Evolutionary conservation across 2,329 filamentous ascomycete genomes (phyloP).

Genomic region (Fusarium globosum): DNA sequence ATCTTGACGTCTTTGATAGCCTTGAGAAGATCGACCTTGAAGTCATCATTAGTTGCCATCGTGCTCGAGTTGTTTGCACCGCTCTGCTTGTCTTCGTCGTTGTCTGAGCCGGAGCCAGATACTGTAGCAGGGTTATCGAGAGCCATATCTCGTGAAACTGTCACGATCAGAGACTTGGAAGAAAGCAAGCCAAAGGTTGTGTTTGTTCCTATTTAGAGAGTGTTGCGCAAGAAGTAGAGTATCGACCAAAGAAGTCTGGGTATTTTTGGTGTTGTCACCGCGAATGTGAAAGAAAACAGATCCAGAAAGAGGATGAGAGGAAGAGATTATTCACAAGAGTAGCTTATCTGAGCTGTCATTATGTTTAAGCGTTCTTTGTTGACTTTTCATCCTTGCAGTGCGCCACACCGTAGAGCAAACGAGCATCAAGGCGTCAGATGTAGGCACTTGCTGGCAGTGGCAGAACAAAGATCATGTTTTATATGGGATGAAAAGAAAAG

Average conservation of each 20-base stretch:
- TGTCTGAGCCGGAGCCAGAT: too few relatives aligned
- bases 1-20: neutral
- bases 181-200: neutral
- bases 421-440: neutral
- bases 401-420: neutral
- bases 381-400: neutral
- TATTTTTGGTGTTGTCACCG: neutral
- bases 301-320: neutral
- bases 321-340: neutral
- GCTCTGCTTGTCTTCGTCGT: neutral
- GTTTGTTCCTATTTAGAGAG: neutral
- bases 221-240: neutral
- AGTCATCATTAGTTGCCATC: too few relatives aligned
- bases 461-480: neutral
- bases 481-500: neutral
- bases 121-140: too few relatives aligned
- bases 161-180: neutral
- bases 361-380: neutral
- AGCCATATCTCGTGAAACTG: neutral
- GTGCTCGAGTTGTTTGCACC: neutral
- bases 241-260: neutral
- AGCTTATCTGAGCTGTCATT: neutral
- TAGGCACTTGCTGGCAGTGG: neutral
- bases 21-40: too few relatives aligned
- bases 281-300: neutral